These are phyloP conservation scores for Marsdenia floribunda DNA, from an alignment of 257 asterid genomes.

Conservation along the genomic window DNA sequence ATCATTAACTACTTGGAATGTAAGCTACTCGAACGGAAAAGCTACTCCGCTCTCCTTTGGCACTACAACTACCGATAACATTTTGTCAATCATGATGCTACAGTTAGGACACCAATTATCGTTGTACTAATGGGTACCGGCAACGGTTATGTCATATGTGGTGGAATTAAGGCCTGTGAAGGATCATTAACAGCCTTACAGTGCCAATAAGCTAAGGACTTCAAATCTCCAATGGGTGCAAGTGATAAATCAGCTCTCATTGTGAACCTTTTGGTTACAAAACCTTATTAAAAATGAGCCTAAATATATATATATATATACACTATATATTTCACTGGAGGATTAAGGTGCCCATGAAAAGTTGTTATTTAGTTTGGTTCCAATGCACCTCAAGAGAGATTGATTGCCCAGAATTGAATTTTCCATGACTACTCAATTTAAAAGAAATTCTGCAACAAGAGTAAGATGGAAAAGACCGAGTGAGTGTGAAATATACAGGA, in stretches of 20 bases:
- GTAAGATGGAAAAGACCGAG: neutral
- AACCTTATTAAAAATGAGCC: neutral
- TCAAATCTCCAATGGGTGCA: too few relatives aligned
- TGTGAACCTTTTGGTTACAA: neutral
- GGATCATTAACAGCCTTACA: too few relatives aligned
- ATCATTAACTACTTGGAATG: conserved; percentile 8
- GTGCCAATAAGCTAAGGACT: too few relatives aligned
- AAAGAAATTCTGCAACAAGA: neutral
- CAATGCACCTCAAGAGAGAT: too few relatives aligned
- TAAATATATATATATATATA: neutral
- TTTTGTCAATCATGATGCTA: neutral
- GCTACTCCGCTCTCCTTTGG: neutral
- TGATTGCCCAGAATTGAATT: too few relatives aligned
- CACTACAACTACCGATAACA: neutral
- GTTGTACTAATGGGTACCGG: neutral
- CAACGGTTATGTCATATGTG: neutral
- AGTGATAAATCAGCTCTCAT: too few relatives aligned
- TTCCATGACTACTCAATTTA: too few relatives aligned
- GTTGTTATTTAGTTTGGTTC: too few relatives aligned
- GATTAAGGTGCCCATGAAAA: too few relatives aligned
- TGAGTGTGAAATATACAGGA: neutral
- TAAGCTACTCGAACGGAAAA: conserved; percentile 6
- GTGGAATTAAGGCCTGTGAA: too few relatives aligned
- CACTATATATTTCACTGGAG: neutral
- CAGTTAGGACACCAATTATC: neutral